These are phyloP conservation scores for Chenopodium formosanum DNA, from an alignment of 148 eudicot species.

Conservation along the genomic window DNA sequence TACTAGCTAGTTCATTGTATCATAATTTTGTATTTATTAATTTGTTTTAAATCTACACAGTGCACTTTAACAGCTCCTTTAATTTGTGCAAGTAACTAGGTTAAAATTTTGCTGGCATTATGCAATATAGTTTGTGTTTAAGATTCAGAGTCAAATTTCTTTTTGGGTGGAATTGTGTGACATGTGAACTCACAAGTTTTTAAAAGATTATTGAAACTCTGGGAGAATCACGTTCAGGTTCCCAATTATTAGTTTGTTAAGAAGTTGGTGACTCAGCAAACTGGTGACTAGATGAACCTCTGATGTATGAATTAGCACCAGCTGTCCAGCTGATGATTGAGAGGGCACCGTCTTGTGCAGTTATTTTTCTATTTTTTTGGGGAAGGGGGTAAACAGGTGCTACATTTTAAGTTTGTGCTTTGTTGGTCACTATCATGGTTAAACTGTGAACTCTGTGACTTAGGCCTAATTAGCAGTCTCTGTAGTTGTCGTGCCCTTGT, in stretches of 20 bases:
- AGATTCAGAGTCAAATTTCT: not conserved
- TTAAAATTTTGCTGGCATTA: not conserved
- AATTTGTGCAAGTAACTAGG: not conserved
- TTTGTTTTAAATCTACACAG: too few relatives aligned
- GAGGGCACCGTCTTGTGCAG: too few relatives aligned
- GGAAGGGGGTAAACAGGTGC: not conserved
- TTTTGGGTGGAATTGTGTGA: not conserved
- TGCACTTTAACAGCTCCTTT: not conserved
- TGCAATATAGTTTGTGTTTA: not conserved
- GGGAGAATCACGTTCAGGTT: not conserved
- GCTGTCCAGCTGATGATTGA: too few relatives aligned
- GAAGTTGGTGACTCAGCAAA: not conserved
- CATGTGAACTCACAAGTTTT: not conserved
- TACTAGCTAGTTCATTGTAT: not conserved
- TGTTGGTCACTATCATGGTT: not conserved
- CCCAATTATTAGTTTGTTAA: not conserved
- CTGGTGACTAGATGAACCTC: not conserved
- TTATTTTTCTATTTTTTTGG: too few relatives aligned
- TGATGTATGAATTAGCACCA: not conserved
- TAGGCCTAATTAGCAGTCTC: not conserved
- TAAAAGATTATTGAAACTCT: not conserved
- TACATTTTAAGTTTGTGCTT: not conserved
- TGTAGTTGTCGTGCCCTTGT: not conserved
- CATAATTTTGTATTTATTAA: not conserved
- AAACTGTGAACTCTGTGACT: too few relatives aligned